phyloP scores from a whole-genome alignment of 106 monocot genomes.

The Narthecium ossifragum region DNA sequence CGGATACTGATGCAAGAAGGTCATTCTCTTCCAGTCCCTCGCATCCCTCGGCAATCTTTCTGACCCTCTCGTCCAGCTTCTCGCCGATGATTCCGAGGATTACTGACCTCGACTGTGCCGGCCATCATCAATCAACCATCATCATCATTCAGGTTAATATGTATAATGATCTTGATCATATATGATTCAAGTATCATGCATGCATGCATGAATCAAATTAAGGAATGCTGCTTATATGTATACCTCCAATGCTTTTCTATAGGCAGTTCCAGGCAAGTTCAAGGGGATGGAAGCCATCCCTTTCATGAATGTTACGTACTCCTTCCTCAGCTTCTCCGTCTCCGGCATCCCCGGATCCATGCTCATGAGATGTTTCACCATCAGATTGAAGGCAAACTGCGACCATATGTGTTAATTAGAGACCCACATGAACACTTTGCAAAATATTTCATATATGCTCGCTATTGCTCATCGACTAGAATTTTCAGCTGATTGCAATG shows the following conservation, averaged over 20 bases:
- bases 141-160: no score
- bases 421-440: no score
- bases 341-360: constrained; percentile 28
- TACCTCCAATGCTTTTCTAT: constrained; percentile 44
- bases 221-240: no score
- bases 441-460: no score
- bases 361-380: constrained; percentile 46
- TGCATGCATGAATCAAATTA: no score
- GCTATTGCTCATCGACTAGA: no score
- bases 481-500: no score
- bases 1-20: constrained; percentile 35
- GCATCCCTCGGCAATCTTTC: constrained; percentile 1
- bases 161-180: no score
- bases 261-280: constrained; percentile 34
- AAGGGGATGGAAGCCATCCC: constrained; percentile 48
- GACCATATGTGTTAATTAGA: no score
- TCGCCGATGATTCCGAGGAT: constrained; percentile 33
- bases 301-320: constrained; percentile 45
- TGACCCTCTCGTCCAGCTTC: constrained; percentile 30
- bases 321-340: constrained; percentile 21
- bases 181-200: no score
- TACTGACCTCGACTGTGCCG: constrained; percentile 27
- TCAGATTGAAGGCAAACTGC: constrained; percentile 49
- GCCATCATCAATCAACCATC: no score
- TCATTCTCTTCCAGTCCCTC: constrained; percentile 23